Evolutionary conservation across 2,329 filamentous ascomycete species (phyloP).

Genomic region (Blastomyces emzantsi): DNA sequence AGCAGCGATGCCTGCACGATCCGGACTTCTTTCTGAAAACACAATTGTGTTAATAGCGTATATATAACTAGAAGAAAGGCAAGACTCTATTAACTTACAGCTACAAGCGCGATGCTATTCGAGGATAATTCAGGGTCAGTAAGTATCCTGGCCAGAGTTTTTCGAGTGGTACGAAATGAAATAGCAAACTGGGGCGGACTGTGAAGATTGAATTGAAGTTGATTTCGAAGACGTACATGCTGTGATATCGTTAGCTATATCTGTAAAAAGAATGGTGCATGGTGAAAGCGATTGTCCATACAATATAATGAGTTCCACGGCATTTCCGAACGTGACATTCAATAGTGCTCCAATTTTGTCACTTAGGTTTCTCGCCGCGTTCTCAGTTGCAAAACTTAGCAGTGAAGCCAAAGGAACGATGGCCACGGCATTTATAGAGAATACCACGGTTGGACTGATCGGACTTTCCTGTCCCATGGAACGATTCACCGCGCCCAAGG

Average conservation of each 20-base stretch:
- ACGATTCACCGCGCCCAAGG: conserved; percentile 26
- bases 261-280: neutral
- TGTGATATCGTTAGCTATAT: conserved; percentile 22
- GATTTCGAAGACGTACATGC: conserved; percentile 44
- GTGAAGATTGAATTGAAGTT: neutral
- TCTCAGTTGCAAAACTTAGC: conserved; percentile 65
- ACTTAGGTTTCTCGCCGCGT: conserved; percentile 61
- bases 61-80: neutral
- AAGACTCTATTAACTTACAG: conserved; percentile 37
- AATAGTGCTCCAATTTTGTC: conserved; percentile 64
- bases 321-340: conserved; percentile 71
- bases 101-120: conserved; percentile 62
- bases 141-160: neutral
- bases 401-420: conserved; percentile 66
- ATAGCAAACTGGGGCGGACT: neutral
- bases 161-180: neutral
- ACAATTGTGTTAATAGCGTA: neutral
- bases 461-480: conserved; percentile 17
- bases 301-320: conserved; percentile 72
- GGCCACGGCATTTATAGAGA: conserved; percentile 65
- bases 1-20: conserved; percentile 87
- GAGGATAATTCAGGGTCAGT: neutral
- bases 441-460: conserved; percentile 53
- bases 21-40: conserved; percentile 60
- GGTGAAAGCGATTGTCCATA: conserved; percentile 31